Percentiles rank a stretch among this genome's conserved stretches.
phyloP scores from a whole-genome alignment of 1,139 yeast genomes.

The Magnusiomyces suaveolens region DNA sequence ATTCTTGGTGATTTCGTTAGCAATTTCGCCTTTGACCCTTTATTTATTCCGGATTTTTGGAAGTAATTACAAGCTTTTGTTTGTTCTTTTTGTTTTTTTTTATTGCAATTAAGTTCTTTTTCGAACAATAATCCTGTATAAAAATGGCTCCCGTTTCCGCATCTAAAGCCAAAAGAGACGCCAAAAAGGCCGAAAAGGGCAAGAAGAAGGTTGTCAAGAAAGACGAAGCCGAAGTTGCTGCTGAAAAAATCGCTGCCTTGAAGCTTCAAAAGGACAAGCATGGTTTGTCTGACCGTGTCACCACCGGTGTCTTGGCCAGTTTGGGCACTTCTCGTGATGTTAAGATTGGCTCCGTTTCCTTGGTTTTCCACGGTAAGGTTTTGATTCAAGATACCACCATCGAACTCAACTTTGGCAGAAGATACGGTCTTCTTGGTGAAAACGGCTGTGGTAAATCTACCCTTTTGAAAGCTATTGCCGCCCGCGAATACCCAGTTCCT shows the following conservation, averaged over 20 bases:
- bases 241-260: conserved; percentile 71
- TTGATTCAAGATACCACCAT: conserved; percentile 81
- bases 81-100: conserved; percentile 3
- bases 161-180: conserved; percentile 87
- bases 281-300: conserved; percentile 93
- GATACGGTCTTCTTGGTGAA: conserved; percentile 86
- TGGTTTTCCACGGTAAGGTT: conserved; percentile 96
- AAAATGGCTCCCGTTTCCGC: conserved; percentile 43
- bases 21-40: too few species aligned
- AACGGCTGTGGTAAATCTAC: conserved; percentile 99
- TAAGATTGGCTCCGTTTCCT: conserved; percentile 79
- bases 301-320: conserved; percentile 93
- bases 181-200: conserved; percentile 59
- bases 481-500: conserved; percentile 93
- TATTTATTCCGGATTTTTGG: too few species aligned
- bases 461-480: conserved; percentile 81
- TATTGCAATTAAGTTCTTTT: not conserved
- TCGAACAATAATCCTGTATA: not conserved
- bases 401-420: conserved; percentile 93
- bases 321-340: conserved; percentile 87
- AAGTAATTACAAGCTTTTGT: not conserved
- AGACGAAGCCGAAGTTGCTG: conserved; percentile 46
- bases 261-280: conserved; percentile 88
- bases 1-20: not conserved
- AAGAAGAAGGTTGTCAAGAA: conserved; percentile 42